A percentile compares a stretch with the other conserved stretches of the same genome.
These are phyloP conservation scores for Malus sieversii DNA, from an alignment of 306 rosid genomes.

Conservation along the genomic window DNA sequence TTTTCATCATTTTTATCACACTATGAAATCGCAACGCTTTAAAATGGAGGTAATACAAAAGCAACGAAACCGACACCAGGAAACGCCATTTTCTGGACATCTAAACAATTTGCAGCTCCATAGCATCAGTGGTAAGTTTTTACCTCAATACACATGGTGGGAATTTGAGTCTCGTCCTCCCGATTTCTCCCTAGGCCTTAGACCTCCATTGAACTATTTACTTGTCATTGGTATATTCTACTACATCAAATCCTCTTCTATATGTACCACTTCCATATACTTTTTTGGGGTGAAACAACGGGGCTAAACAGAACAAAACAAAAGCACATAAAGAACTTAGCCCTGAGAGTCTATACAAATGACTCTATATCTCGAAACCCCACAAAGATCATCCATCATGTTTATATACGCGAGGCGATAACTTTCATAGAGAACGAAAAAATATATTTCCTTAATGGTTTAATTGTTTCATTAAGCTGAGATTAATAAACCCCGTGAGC, in stretches of 20 bases:
- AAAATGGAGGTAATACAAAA: not conserved
- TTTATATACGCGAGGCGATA: not conserved
- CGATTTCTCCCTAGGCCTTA: not conserved
- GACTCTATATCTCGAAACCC: not conserved
- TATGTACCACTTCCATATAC: not conserved
- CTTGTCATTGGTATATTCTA: not conserved
- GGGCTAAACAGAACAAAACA: not conserved
- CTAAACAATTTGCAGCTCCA: not conserved
- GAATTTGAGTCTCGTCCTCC: not conserved
- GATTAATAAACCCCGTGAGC: conserved; percentile 1
- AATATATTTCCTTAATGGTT: not conserved
- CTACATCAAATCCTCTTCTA: not conserved
- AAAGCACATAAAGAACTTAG: not conserved
- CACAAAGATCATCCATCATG: not conserved
- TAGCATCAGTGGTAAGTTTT: not conserved
- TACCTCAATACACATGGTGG: not conserved
- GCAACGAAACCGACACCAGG: not conserved
- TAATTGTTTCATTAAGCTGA: not conserved
- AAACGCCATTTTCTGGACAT: not conserved
- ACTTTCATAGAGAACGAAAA: not conserved
- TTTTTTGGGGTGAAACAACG: not conserved
- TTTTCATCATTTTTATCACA: not conserved
- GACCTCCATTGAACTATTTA: not conserved
- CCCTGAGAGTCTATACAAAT: not conserved
- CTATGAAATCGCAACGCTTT: not conserved